These are phyloP conservation scores for Talaromyces sp. DNA, from an alignment of 2,329 filamentous ascomycete genomes.

Conservation along the genomic window DNA sequence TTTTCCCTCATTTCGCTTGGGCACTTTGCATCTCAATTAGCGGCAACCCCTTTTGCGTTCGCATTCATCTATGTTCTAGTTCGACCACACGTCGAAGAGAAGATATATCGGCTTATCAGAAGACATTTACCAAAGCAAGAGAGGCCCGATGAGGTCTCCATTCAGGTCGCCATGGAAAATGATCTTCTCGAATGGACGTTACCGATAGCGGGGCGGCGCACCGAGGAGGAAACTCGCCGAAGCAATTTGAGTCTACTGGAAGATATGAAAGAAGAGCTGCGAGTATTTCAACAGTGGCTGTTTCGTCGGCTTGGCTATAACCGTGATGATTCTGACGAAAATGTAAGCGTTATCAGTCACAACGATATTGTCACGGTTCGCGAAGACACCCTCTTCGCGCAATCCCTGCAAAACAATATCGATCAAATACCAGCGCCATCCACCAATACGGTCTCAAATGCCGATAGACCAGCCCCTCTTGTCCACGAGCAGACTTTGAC, in stretches of 20 bases:
- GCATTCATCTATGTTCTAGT: constrained; percentile 37
- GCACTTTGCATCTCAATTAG: constrained; percentile 26
- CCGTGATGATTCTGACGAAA: constrained; percentile 21
- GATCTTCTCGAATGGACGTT: constrained; percentile 45
- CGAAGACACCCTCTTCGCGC: background rate
- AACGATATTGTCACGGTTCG: constrained; percentile 3
- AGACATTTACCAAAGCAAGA: constrained; percentile 42
- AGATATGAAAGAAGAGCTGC: constrained; percentile 38
- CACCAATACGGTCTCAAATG: background rate
- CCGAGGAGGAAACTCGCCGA: constrained; percentile 40
- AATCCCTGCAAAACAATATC: background rate
- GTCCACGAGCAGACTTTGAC: constrained; percentile 23
- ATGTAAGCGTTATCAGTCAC: constrained; percentile 12
- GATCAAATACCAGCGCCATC: background rate
- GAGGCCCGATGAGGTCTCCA: constrained; percentile 40
- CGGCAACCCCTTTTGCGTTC: constrained; percentile 36
- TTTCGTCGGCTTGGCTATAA: constrained; percentile 31
- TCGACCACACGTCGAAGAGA: constrained; percentile 37
- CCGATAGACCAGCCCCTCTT: background rate
- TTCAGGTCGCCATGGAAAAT: constrained; percentile 42
- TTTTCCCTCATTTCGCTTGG: constrained; percentile 29
- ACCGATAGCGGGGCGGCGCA: constrained; percentile 38
- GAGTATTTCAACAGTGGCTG: constrained; percentile 31
- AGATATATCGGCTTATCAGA: constrained; percentile 40
- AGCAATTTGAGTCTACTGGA: constrained; percentile 35